Conservation (phyloP, 371 early-diverging fungal genomes). For the Circinella umbellata region DNA sequence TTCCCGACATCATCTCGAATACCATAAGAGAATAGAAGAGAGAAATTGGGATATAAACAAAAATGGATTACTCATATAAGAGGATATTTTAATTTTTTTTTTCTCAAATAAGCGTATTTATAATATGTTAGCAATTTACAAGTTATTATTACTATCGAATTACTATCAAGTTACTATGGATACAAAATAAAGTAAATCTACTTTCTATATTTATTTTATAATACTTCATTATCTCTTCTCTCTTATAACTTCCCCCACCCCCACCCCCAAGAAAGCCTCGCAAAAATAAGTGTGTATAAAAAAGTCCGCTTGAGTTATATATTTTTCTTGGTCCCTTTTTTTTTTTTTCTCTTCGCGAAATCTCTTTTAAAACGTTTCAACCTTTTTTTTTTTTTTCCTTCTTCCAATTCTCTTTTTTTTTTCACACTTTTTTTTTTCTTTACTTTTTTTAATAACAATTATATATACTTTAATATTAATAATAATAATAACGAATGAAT, state of each 20-base stretch:
- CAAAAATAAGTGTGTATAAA: background rate
- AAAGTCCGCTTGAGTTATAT: slow-evolving; percentile 3
- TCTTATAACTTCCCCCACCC: background rate
- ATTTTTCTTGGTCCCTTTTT: slow-evolving; percentile 7
- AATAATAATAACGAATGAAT: slow-evolving; percentile 29
- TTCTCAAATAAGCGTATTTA: background rate
- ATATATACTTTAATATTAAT: too few relatives aligned
- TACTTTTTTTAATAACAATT: background rate
- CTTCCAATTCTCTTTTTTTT: slow-evolving; percentile 4
- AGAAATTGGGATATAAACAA: background rate
- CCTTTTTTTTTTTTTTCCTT: slow-evolving; percentile 8
- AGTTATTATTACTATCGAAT: too few relatives aligned
- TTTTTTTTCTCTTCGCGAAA: slow-evolving; percentile 6
- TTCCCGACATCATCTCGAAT: background rate
- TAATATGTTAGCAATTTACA: background rate
- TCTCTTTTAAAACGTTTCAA: background rate
- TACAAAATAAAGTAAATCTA: too few relatives aligned
- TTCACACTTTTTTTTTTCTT: background rate
- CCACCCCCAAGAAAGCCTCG: slow-evolving; percentile 2
- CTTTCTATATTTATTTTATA: too few relatives aligned
- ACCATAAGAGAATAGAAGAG: background rate
- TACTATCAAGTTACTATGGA: too few relatives aligned
- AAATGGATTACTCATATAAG: background rate
- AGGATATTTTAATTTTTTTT: background rate
- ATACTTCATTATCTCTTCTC: too few relatives aligned